Percentiles rank a stretch among this genome's conserved stretches.
Conservation (phyloP, 306 rosid genomes). For the Quercus variabilis region DNA sequence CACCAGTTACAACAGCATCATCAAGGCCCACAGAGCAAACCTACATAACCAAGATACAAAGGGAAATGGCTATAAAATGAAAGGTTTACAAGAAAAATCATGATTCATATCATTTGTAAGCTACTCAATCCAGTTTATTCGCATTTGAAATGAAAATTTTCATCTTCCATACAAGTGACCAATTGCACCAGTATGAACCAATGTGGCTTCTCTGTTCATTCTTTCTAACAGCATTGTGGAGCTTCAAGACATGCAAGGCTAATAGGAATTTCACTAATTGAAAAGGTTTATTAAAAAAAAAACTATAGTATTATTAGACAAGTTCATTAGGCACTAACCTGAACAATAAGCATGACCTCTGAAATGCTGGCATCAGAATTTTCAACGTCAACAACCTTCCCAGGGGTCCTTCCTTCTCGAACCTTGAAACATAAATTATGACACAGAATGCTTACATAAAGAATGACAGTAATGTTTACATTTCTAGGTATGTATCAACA, state of each 20-base stretch:
- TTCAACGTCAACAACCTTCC: conserved; percentile 41
- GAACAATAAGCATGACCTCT: conserved; percentile 93
- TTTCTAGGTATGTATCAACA: background rate
- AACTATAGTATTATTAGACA: background rate
- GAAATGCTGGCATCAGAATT: conserved; percentile 45
- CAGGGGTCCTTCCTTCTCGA: conserved; percentile 84
- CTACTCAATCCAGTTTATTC: conserved; percentile 1
- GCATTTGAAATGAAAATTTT: conserved; percentile 12
- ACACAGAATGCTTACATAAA: background rate
- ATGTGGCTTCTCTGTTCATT: conserved; percentile 2
- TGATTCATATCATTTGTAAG: background rate
- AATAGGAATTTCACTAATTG: background rate
- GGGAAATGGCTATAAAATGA: conserved; percentile 1
- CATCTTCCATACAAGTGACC: conserved; percentile 1
- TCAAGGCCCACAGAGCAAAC: conserved; percentile 71
- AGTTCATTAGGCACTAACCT: conserved; percentile 33
- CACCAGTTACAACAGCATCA: conserved; percentile 46
- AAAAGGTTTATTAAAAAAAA: background rate
- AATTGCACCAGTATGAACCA: conserved; percentile 6
- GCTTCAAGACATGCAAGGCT: background rate
- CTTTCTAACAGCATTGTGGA: background rate
- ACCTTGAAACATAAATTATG: conserved; percentile 45
- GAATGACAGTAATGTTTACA: background rate
- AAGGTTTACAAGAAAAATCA: background rate
- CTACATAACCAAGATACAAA: conserved; percentile 38